Evolutionary conservation across 768 basidiomycete genomes (phyloP), one percentile per base, ranked within the genome.

Genomic region (Wakefieldia striispora): DNA sequence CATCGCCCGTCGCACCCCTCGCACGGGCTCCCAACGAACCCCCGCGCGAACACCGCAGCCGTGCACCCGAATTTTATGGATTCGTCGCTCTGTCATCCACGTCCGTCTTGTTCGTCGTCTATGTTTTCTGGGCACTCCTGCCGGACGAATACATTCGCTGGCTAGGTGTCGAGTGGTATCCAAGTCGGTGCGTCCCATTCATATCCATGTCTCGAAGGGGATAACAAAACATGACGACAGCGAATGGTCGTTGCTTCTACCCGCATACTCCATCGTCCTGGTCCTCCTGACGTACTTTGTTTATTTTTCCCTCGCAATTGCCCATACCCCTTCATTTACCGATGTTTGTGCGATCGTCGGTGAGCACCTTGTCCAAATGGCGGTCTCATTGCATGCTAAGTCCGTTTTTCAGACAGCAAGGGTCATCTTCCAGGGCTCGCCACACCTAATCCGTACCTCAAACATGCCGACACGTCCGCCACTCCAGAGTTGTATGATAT

Each of bases 1-100:
- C 77, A 5, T 75, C 77, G 37, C 75, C 80, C 11, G 57, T 67
- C 4, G 66, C 72, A 14, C 80, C 73, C 1, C 60, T 78, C 23
- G 76, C 77, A 29, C 66, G 72, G 8, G 75, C 65, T 40, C 72
- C 76, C 41, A 64, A 67, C 16, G 55, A 68, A 39, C 69, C 68
- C 2, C 70, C 73, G 6, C 67, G 62, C 35, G 79, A 77, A 45
- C 64, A 70, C 51, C 80, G 79, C 53, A 86, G 82, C 64, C 82
- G 87, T 9, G 86, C 88, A 12, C 78, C 87, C 37, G 91, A 94
- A 69, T 86, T 92, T 60, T 91, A 92, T 57, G 91, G 92, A n/a
- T 94, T 93, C 63, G 88, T 88, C 5, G 88, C 88, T 14, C 89
- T 84, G 85, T 83, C 84, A 9, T 82, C 82, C 0, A 92, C 92